phyloP scores from a whole-genome alignment of 208 protist genomes.

The Crithidia mellificae region DNA sequence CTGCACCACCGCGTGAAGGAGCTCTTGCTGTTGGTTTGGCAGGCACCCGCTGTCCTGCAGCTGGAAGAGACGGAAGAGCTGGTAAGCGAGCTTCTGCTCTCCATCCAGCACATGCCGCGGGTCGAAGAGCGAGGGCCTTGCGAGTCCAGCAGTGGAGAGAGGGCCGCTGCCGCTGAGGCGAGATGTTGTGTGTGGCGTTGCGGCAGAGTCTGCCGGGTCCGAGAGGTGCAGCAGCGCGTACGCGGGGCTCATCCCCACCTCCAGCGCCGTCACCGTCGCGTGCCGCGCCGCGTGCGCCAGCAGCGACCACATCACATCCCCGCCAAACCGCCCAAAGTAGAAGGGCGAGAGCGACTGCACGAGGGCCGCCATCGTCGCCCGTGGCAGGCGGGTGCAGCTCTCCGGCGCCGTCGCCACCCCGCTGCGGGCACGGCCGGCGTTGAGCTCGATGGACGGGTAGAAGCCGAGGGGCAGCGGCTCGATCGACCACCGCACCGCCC shows the following conservation, averaged over 20 bases:
- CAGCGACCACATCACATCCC: slow-evolving; percentile 34
- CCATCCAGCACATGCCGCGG: slow-evolving; percentile 29
- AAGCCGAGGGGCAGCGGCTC: slow-evolving; percentile 37
- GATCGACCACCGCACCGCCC: slow-evolving; percentile 28
- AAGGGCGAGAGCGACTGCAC: slow-evolving; percentile 27
- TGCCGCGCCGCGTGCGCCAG: slow-evolving; percentile 18
- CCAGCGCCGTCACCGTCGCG: slow-evolving; percentile 31
- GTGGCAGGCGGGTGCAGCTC: slow-evolving; percentile 28
- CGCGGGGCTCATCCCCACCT: slow-evolving; percentile 30
- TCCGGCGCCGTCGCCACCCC: slow-evolving; percentile 20
- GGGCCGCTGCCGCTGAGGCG: too few relatives aligned
- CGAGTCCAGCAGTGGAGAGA: background rate
- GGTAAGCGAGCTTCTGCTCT: slow-evolving; percentile 19
- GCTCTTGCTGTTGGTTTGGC: slow-evolving; percentile 24
- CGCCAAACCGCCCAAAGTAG: slow-evolving; percentile 30
- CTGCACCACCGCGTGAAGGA: slow-evolving; percentile 30
- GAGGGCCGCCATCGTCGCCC: slow-evolving; percentile 18
- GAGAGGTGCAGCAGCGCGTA: slow-evolving; percentile 23
- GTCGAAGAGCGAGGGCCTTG: slow-evolving; percentile 17
- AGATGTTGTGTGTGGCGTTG: too few relatives aligned
- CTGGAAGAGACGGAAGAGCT: slow-evolving; percentile 30
- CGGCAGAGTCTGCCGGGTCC: too few relatives aligned
- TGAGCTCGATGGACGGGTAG: slow-evolving; percentile 37
- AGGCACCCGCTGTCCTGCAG: slow-evolving; percentile 31
- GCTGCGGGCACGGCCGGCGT: slow-evolving; percentile 14